Evolutionary conservation across 768 basidiomycete genomes (phyloP).

Genomic region (Trametes punicea): DNA sequence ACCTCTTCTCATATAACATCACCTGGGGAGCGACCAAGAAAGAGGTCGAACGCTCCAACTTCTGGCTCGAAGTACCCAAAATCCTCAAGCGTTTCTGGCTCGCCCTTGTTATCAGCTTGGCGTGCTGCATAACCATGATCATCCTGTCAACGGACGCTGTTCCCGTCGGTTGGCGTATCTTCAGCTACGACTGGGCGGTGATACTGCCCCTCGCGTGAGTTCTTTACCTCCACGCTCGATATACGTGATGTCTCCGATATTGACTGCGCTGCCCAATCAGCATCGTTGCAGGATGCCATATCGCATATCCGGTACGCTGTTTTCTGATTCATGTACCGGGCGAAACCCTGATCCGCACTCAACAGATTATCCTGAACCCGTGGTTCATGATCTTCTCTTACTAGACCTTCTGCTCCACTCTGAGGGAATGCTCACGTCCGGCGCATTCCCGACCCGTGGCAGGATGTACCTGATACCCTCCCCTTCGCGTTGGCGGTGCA

Average conservation of each 20-base stretch:
- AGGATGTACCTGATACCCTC: neutral
- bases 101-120: slow-evolving; percentile 52
- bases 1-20: slow-evolving; percentile 58
- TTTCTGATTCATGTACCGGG: neutral
- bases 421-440: neutral
- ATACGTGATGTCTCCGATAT: neutral
- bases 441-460: neutral
- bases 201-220: slow-evolving; percentile 70
- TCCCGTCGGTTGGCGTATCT: slow-evolving; percentile 62
- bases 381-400: slow-evolving; percentile 85
- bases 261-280: slow-evolving; percentile 30
- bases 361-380: slow-evolving; percentile 77
- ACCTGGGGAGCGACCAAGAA: slow-evolving; percentile 63
- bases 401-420: slow-evolving; percentile 16
- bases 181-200: slow-evolving; percentile 62
- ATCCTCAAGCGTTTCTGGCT: slow-evolving; percentile 79
- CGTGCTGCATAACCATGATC: slow-evolving; percentile 49
- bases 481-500: neutral
- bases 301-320: slow-evolving; percentile 69
- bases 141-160: slow-evolving; percentile 52
- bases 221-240: neutral
- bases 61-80: slow-evolving; percentile 84
- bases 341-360: neutral
- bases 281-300: slow-evolving; percentile 60
- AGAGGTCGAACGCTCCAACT: slow-evolving; percentile 85